Evolutionary conservation across 2,329 filamentous ascomycete genomes (phyloP).

Genomic region (Endoconidiophora polonica): DNA sequence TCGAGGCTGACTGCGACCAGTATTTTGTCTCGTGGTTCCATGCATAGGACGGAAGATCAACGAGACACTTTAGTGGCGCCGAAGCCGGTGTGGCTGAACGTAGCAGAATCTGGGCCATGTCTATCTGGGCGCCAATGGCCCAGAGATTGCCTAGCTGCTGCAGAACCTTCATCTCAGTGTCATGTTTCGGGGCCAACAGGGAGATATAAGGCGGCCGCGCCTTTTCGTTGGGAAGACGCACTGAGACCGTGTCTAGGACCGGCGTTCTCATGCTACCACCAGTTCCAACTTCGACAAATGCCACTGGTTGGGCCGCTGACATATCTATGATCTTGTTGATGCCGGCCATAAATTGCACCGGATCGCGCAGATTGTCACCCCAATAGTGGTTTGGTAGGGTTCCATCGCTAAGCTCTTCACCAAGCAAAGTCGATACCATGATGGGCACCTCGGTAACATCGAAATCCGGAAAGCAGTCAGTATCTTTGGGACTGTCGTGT

Average conservation of each 20-base stretch:
- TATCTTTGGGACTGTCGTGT: not conserved
- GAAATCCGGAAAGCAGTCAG: not conserved
- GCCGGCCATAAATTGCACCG: conserved; percentile 28
- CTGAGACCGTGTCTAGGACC: conserved; percentile 21
- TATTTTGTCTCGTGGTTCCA: conserved; percentile 37
- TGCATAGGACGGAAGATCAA: conserved; percentile 33
- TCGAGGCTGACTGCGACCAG: conserved; percentile 36
- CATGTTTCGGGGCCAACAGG: conserved; percentile 4
- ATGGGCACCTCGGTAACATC: conserved; percentile 8
- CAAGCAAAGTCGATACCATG: conserved; percentile 29
- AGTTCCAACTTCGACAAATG: conserved; percentile 28
- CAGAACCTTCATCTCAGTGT: conserved; percentile 18
- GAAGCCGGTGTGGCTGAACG: not conserved
- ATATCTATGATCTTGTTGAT: conserved; percentile 21
- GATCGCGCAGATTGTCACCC: conserved; percentile 28
- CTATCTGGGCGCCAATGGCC: conserved; percentile 20
- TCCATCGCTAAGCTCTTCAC: not conserved
- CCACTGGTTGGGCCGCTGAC: conserved; percentile 16
- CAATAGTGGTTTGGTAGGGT: conserved; percentile 26
- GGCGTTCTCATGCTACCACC: conserved; percentile 22
- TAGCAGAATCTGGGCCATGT: conserved; percentile 19
- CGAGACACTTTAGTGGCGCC: conserved; percentile 19
- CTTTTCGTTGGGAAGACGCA: conserved; percentile 10
- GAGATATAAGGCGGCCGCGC: conserved; percentile 6
- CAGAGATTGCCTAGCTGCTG: conserved; percentile 22